Percentiles rank a stretch among this genome's conserved stretches.
These are phyloP conservation scores for Sclerotinia borealis DNA, from an alignment of 2,329 filamentous ascomycete genomes.

Conservation along the genomic window DNA sequence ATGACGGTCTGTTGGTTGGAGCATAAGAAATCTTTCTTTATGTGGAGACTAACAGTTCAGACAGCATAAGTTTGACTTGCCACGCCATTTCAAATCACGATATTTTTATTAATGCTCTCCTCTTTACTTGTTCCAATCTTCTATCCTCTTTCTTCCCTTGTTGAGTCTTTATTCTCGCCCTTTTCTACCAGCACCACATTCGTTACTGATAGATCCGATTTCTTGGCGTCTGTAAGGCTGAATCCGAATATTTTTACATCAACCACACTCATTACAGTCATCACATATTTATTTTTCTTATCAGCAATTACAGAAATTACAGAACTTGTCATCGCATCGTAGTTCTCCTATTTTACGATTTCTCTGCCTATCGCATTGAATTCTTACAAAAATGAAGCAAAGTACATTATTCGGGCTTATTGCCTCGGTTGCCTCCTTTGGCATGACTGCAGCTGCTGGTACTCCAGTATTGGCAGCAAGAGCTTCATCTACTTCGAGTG, in stretches of 20 bases:
- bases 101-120: not conserved
- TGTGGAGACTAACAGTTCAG: not conserved
- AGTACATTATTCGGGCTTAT: not conserved
- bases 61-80: conserved; percentile 9
- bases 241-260: not conserved
- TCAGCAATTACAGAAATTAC: not conserved
- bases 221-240: conserved; percentile 8
- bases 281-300: not conserved
- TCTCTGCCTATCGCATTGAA: not conserved
- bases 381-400: conserved; percentile 14
- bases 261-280: not conserved
- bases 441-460: conserved; percentile 15
- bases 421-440: not conserved
- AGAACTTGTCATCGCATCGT: not conserved
- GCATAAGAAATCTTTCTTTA: not conserved
- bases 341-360: not conserved
- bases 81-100: not conserved
- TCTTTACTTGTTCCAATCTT: not conserved
- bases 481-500: conserved; percentile 18
- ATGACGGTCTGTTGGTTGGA: not conserved
- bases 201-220: conserved; percentile 3
- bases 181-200: not conserved
- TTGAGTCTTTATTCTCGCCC: not conserved
- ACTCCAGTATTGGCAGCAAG: conserved; percentile 19
- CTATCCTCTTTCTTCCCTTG: not conserved